Conservation (phyloP, 148 eudicot species). For the Rhododendron henanense region DNA sequence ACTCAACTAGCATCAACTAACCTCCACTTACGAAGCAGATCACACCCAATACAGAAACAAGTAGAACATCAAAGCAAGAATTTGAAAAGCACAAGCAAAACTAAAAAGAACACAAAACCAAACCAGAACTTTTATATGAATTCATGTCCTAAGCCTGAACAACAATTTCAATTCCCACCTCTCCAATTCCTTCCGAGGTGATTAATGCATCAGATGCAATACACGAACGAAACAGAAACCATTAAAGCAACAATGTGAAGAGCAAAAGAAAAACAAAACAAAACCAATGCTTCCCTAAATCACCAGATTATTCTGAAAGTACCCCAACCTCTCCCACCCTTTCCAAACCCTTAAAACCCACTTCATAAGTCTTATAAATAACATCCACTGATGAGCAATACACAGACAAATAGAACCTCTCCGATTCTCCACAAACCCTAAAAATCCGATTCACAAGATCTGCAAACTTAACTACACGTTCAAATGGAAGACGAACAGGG, state of each 20-base stretch:
- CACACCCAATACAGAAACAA: neutral
- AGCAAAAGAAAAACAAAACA: neutral
- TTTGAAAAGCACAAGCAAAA: neutral
- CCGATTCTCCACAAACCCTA: neutral
- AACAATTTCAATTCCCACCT: neutral
- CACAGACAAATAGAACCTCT: neutral
- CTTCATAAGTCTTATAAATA: neutral
- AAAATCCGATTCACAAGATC: neutral
- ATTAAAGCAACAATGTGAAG: neutral
- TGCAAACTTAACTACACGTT: neutral
- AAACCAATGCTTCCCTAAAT: neutral
- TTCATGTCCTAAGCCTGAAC: neutral
- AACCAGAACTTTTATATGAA: neutral
- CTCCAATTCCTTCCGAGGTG: neutral
- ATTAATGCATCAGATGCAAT: neutral
- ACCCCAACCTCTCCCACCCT: neutral
- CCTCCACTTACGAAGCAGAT: neutral
- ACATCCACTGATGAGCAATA: neutral
- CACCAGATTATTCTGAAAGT: neutral
- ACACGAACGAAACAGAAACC: neutral
- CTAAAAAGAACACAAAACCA: neutral
- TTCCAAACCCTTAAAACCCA: neutral
- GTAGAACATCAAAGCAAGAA: neutral
- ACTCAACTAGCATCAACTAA: neutral
- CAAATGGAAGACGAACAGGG: neutral